phyloP scores from a whole-genome alignment of 2,329 filamentous ascomycete species.

The Sarocladiaceae sp. region DNA sequence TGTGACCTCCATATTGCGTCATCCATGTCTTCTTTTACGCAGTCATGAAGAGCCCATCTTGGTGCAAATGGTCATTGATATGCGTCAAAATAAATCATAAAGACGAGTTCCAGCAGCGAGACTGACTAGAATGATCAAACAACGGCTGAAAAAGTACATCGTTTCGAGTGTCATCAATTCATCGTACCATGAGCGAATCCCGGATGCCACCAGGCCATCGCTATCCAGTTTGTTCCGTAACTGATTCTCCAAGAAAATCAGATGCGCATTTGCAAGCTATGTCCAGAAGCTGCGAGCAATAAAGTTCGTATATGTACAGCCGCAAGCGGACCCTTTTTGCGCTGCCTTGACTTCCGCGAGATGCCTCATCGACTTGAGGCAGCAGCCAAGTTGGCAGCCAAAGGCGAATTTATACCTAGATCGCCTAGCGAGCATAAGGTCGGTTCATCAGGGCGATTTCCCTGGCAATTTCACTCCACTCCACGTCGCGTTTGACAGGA shows the following conservation, averaged over 20 bases:
- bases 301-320: not conserved
- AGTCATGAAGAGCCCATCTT: too few relatives aligned
- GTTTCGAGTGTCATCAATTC: not conserved
- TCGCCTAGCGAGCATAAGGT: constrained; percentile 68
- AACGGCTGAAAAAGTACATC: not conserved
- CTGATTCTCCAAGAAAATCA: not conserved
- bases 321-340: not conserved
- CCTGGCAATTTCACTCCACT: constrained; percentile 83
- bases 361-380: too few relatives aligned
- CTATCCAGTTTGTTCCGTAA: not conserved
- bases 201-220: not conserved
- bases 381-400: too few relatives aligned
- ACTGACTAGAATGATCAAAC: not conserved
- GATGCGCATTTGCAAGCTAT: not conserved
- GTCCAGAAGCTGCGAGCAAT: not conserved
- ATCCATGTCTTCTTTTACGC: too few relatives aligned
- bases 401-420: not conserved
- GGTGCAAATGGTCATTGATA: too few relatives aligned
- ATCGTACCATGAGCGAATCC: not conserved
- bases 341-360: not conserved
- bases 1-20: too few relatives aligned
- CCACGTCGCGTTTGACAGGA: constrained; percentile 68
- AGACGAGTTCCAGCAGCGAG: too few relatives aligned
- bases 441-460: constrained; percentile 96
- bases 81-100: too few relatives aligned